Evolutionary conservation across 352 stramenopile genomes (phyloP), one percentile per base, ranked within the genome.

Genomic region (Ophiocytium majus): DNA sequence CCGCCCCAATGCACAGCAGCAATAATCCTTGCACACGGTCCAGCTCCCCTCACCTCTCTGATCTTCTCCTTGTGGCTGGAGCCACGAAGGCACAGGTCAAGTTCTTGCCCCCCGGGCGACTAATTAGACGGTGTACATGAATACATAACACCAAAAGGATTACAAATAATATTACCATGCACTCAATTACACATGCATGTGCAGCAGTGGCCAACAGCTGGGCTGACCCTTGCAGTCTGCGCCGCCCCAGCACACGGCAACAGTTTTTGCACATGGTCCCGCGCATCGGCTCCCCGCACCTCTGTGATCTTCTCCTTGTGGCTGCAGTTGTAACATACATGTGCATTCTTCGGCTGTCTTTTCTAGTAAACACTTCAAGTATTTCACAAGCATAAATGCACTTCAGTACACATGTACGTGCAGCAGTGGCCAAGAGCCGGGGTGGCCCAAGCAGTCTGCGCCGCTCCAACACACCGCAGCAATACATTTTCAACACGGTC

Each of bases 1-100:
- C 14, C 5, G 5, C 43, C 14, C 5, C 14, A 57, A 57, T 5
- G 14, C 43, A 57, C n/a, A 57, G 14, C 43, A 57, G 5, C 43
- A 57, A 14, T 57, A 57, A 14, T 57, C 43, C 14, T 14, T 57
- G 43, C 43, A 57, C 43, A 14, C 43, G 43, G 43, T 57, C 5
- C 43, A 57, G 43, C 43, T 14, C 33, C 43, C 28, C 50, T 50
- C 79, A 23, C 34, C 28, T 63, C 32, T 74, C 80, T 79, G 33
- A 92, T 91, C 78, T 89, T 92, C 43, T 94, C 90, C 79, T 91
- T 88, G 84, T 93, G 91, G 75, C 92, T 91, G 86, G 93, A 91
- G 79, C 94, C 91, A 81, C 93, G 93, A 43, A 93, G 83, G 32
- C 89, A 76, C n/a, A 94, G 85, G 81, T 94, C n/a, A n/a, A n/a